A percentile compares a stretch with the other conserved stretches of the same genome.
phyloP scores from a whole-genome alignment of 2,329 filamentous ascomycete genomes.

The Aureobasidium zeae region DNA sequence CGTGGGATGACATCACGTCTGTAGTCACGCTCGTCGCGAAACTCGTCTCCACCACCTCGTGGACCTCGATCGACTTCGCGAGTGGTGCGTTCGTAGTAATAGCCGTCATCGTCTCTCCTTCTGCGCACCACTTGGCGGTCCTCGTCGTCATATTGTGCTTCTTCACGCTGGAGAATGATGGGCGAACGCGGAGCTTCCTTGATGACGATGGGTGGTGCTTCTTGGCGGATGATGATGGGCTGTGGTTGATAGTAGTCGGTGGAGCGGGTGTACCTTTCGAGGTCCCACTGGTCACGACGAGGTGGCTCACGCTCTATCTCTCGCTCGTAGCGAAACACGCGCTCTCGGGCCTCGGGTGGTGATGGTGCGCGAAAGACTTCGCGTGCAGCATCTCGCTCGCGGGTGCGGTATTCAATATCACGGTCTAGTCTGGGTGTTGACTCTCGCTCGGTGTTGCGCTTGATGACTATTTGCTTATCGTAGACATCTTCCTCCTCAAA shows the following conservation, averaged over 20 bases:
- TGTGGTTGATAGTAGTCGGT: slow-evolving; percentile 45
- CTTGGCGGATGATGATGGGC: slow-evolving; percentile 43
- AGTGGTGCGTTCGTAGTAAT: slow-evolving; percentile 51
- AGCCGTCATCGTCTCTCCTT: slow-evolving; percentile 44
- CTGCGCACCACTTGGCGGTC: slow-evolving; percentile 45
- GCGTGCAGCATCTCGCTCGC: slow-evolving; percentile 31
- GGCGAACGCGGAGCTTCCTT: slow-evolving; percentile 43
- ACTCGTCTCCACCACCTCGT: slow-evolving; percentile 25
- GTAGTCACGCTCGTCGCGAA: slow-evolving; percentile 33
- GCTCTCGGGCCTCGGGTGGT: slow-evolving; percentile 19
- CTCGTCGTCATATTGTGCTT: slow-evolving; percentile 51
- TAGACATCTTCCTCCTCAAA: slow-evolving; percentile 27
- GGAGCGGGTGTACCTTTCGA: slow-evolving; percentile 44
- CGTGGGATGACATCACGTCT: slow-evolving; percentile 41
- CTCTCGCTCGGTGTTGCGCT: slow-evolving; percentile 28
- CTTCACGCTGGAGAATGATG: slow-evolving; percentile 42
- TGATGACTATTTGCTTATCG: slow-evolving; percentile 42
- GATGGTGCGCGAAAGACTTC: slow-evolving; percentile 20
- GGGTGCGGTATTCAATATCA: slow-evolving; percentile 29
- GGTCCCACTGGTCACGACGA: slow-evolving; percentile 34
- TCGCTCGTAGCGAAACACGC: slow-evolving; percentile 30
- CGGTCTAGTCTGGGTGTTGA: slow-evolving; percentile 19
- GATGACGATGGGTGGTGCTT: slow-evolving; percentile 46
- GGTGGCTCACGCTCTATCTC: slow-evolving; percentile 34
- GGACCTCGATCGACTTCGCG: slow-evolving; percentile 45